phyloP scores from a whole-genome alignment of 148 eudicot species.

The Cornus suecica region DNA sequence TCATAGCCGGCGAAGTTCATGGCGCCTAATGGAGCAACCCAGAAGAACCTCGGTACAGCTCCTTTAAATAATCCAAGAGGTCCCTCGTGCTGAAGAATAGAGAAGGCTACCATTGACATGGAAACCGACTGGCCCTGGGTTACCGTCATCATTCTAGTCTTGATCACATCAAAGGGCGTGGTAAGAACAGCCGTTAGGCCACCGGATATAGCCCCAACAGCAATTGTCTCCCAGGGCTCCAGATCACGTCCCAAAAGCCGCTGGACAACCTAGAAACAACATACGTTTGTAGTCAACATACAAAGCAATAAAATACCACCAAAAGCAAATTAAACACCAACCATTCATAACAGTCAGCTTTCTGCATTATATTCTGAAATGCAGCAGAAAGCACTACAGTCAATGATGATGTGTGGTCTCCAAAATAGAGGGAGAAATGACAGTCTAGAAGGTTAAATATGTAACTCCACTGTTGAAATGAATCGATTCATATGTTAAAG shows the following conservation, averaged over 20 bases:
- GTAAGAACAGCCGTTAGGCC: slow-evolving; percentile 86
- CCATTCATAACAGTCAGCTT: neutral
- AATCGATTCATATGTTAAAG: too few relatives aligned
- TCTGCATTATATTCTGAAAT: neutral
- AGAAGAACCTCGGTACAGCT: slow-evolving; percentile 87
- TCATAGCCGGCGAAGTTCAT: slow-evolving; percentile 97
- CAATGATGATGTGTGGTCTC: neutral
- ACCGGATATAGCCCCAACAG: slow-evolving; percentile 90
- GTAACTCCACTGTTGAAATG: too few relatives aligned
- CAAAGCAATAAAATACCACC: neutral
- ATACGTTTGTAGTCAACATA: neutral
- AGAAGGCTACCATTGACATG: slow-evolving; percentile 55
- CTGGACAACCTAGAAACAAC: slow-evolving; percentile 55
- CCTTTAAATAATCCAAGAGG: slow-evolving; percentile 92
- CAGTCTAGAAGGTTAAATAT: neutral
- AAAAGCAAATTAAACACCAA: neutral
- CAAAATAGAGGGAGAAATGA: neutral
- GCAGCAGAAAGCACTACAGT: neutral
- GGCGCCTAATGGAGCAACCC: slow-evolving; percentile 93
- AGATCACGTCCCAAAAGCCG: slow-evolving; percentile 71
- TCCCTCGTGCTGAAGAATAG: slow-evolving; percentile 77
- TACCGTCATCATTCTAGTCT: slow-evolving; percentile 94
- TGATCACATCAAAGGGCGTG: slow-evolving; percentile 90
- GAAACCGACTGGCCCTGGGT: slow-evolving; percentile 66
- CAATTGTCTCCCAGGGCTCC: slow-evolving; percentile 92